phyloP scores from a whole-genome alignment of 2,329 filamentous ascomycete genomes.

The Microsporum audouinii region DNA sequence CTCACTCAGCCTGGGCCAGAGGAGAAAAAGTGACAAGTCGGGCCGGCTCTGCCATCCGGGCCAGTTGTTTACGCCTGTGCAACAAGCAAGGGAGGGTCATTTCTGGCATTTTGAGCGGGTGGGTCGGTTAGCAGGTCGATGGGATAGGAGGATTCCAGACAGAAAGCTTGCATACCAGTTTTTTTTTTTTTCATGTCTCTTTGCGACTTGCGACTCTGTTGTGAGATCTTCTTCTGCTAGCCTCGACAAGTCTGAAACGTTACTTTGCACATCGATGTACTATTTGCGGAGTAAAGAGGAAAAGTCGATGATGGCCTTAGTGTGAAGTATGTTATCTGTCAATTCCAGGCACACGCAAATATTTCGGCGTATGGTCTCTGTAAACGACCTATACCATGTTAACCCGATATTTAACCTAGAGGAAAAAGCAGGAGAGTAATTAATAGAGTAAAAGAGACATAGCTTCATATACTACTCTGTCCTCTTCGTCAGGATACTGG shows the following conservation, averaged over 20 bases:
- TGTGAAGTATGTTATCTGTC: not conserved
- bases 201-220: not conserved
- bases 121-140: slow-evolving; percentile 1
- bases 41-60: not conserved
- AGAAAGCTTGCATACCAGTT: not conserved
- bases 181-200: not conserved
- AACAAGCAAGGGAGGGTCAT: not conserved
- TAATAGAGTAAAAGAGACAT: too few relatives aligned
- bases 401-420: not conserved
- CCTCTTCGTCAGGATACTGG: not conserved
- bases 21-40: not conserved
- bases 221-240: not conserved
- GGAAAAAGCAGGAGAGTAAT: not conserved
- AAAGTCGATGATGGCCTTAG: not conserved
- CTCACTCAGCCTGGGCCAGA: not conserved
- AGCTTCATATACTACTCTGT: not conserved
- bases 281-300: not conserved
- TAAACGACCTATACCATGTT: not conserved
- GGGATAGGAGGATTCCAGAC: not conserved
- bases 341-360: not conserved
- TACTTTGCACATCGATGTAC: not conserved
- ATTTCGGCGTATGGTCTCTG: not conserved
- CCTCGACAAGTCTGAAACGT: not conserved
- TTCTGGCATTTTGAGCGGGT: not conserved
- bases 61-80: not conserved